Evolutionary conservation across 139 green algal genomes (phyloP).

Genomic region (Chlamydomonas urium): DNA sequence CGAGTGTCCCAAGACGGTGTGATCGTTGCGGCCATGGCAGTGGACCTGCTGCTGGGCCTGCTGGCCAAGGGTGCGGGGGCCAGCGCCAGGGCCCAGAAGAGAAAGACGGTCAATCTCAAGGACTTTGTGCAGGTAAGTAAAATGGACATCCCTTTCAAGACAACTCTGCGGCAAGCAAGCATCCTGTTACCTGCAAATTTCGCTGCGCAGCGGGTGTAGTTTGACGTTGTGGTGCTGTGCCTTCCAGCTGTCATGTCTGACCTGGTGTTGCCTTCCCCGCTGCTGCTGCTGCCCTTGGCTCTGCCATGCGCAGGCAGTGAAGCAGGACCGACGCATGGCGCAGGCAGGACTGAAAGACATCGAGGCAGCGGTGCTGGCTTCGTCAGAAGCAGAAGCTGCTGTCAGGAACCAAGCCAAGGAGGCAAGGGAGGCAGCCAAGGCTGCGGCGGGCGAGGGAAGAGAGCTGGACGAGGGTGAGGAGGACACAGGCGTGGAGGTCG

Average conservation of each 20-base stretch:
- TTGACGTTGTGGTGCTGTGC: neutral
- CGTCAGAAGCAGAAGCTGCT: neutral
- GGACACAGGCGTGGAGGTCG: neutral
- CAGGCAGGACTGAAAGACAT: slow-evolving; percentile 3
- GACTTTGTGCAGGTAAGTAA: slow-evolving; percentile 1
- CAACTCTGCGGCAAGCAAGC: neutral
- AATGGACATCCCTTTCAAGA: neutral
- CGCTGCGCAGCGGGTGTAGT: neutral
- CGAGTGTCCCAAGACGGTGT: slow-evolving; percentile 46
- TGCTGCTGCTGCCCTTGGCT: neutral
- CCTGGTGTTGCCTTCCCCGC: neutral
- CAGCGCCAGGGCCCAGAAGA: slow-evolving; percentile 30
- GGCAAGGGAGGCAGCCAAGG: neutral
- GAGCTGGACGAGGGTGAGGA: neutral
- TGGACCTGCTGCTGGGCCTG: slow-evolving; percentile 45
- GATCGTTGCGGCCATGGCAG: slow-evolving; percentile 36
- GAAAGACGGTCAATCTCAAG: slow-evolving; percentile 13
- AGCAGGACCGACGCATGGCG: slow-evolving; percentile 6
- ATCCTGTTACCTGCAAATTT: neutral
- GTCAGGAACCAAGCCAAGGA: neutral
- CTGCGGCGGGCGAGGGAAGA: neutral
- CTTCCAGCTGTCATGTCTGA: neutral
- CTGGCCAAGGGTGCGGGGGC: slow-evolving; percentile 35
- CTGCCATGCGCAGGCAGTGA: neutral
- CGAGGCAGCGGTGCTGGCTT: neutral